Conservation (phyloP, 202 grass and related monocot species). For the Schoenoplectus tabernaemontani region DNA sequence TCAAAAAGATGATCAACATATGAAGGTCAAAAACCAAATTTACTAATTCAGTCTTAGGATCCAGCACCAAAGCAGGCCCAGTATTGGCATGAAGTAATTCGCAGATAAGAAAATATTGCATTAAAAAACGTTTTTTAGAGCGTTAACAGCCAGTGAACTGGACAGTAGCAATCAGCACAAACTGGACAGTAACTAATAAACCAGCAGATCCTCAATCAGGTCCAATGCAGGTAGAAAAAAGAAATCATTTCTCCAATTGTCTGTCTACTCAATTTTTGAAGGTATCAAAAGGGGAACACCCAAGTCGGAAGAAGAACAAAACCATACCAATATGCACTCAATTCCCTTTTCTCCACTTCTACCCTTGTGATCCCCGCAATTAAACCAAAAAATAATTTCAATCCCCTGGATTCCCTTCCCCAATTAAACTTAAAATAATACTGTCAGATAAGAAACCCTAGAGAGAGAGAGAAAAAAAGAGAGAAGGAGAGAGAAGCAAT, state of each 20-base stretch:
- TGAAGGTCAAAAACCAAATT: background rate
- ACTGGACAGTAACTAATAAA: background rate
- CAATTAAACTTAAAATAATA: background rate
- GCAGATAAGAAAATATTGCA: no score
- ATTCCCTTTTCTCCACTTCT: background rate
- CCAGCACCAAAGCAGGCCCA: background rate
- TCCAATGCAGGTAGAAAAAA: background rate
- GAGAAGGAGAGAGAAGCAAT: background rate
- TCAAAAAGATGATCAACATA: background rate
- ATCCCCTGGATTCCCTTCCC: background rate
- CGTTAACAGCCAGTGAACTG: background rate
- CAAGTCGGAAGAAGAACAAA: background rate
- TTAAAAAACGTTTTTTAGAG: background rate
- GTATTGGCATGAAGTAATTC: background rate
- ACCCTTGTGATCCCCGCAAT: background rate
- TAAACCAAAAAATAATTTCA: background rate
- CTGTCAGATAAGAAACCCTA: conserved; percentile 46
- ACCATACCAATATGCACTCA: background rate
- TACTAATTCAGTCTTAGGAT: background rate
- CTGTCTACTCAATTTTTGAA: background rate
- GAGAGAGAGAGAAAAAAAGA: background rate
- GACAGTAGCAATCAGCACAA: background rate
- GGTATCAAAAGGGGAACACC: background rate
- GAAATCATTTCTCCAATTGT: background rate
- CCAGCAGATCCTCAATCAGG: background rate